These are phyloP conservation scores for Cyanodermella asteris DNA, from an alignment of 2,329 filamentous ascomycete species.

Conservation along the genomic window DNA sequence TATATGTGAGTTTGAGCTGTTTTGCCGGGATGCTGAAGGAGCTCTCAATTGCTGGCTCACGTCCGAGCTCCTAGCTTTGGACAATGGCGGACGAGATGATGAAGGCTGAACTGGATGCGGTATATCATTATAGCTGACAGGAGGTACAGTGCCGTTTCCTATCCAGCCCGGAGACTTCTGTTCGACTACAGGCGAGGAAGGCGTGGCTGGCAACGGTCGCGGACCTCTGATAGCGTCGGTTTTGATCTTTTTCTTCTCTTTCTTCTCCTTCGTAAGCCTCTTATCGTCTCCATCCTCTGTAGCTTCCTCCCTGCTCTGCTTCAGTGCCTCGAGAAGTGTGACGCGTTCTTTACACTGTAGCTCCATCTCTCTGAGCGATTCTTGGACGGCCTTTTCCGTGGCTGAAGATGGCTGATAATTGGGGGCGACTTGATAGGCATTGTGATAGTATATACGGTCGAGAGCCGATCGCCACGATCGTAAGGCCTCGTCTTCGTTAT, in stretches of 20 bases:
- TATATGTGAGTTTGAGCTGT: constrained; percentile 25
- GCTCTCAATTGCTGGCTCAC: too few relatives aligned
- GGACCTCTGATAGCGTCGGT: constrained; percentile 7
- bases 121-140: constrained; percentile 59
- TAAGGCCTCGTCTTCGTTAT: constrained; percentile 76
- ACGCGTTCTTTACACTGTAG: constrained; percentile 85
- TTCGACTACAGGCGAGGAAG: constrained; percentile 10
- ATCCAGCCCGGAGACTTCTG: constrained; percentile 35
- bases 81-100: too few relatives aligned
- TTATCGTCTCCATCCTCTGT: constrained; percentile 15
- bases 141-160: constrained; percentile 61
- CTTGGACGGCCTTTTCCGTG: constrained; percentile 62
- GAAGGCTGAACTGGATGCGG: constrained; percentile 38
- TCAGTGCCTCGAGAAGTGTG: constrained; percentile 63
- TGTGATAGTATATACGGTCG: constrained; percentile 71
- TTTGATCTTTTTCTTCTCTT: too few relatives aligned
- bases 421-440: constrained; percentile 49
- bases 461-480: constrained; percentile 77
- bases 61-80: too few relatives aligned
- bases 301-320: constrained; percentile 37
- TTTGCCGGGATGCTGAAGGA: too few relatives aligned
- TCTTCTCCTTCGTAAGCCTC: too few relatives aligned
- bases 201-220: constrained; percentile 9
- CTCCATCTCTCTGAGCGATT: constrained; percentile 65
- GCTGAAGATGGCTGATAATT: constrained; percentile 52